Conservation (phyloP, 2,329 filamentous ascomycete genomes). For the Lasiodiplodia sp. region DNA sequence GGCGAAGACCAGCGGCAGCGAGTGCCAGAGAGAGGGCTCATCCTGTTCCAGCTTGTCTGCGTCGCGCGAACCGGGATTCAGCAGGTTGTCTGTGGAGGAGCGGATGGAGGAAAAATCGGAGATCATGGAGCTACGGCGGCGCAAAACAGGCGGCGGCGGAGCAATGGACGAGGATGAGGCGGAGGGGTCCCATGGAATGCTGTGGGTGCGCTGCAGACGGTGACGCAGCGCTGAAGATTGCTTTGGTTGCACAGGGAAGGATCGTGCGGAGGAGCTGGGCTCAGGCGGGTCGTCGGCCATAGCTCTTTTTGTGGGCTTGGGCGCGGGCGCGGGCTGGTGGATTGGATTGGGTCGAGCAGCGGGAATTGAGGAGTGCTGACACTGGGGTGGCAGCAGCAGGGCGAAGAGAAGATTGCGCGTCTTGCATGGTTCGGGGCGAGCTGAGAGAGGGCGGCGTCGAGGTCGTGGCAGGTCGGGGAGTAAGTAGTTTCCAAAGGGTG, state of each 20-base stretch:
- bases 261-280: background rate
- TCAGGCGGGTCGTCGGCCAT: conserved; percentile 39
- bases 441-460: background rate
- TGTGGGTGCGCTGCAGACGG: conserved; percentile 9
- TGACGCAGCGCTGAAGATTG: conserved; percentile 9
- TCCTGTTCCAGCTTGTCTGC: conserved; percentile 46
- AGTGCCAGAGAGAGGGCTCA: conserved; percentile 76
- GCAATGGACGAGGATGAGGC: conserved; percentile 32
- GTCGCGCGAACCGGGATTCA: conserved; percentile 54
- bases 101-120: conserved; percentile 75
- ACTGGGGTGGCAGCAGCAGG: background rate
- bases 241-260: conserved; percentile 8
- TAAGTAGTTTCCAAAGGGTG: background rate
- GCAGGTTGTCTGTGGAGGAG: conserved; percentile 73
- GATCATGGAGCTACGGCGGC: conserved; percentile 77
- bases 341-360: background rate
- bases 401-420: background rate
- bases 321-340: conserved; percentile 8
- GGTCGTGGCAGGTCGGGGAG: background rate
- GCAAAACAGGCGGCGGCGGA: conserved; percentile 37
- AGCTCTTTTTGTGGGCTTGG: conserved; percentile 27
- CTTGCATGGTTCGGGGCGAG: conserved; percentile 6
- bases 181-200: conserved; percentile 12
- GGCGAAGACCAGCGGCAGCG: conserved; percentile 81
- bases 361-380: background rate